Base-by-base conservation (phyloP, 2,329 filamentous ascomycete species). In the Colletotrichum somersetense region DNA sequence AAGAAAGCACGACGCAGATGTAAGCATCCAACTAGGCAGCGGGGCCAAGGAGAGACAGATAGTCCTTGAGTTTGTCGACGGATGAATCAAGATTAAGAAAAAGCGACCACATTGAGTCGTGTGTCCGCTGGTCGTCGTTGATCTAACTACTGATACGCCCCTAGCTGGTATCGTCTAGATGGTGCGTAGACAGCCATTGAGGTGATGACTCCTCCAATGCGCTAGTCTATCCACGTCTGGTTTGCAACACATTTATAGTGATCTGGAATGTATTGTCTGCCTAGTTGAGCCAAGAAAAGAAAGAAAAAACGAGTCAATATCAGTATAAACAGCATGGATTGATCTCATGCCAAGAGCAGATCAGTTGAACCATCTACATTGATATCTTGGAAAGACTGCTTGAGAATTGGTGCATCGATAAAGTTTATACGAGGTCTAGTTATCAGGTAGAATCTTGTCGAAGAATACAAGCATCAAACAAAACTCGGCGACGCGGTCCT, bases 401-500 rank as follows among this genome's bases (percentile, higher is more conserved):
- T 16, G 5, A 50, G 2, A 2, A 23, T 7, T 26, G 3, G 3
- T 5, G 0, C 1, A 14, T 16, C n/a, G n/a, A 11, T 2, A 1
- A 30, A 30, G 44, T n/a, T 16, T 14, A 42, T 6, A 42, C 1
- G 16, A 16, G 14, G 14, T 42, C 40, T 16, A 5, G 40, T 42
- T 42, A 16, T 42, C 30, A 30, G 30, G 12, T 5, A 14, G 38
- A 40, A 42, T 5, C 11, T 4, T 18, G 35, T 35, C 1, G 48
- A 46, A 10, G 11, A 5, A 7, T 5, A 18, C 14, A 42, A 8
- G 0, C 0, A 0, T 10, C 23, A 42, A 12, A 16, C 46, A 42
- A 61, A 12, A 16, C 23, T 23, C 26, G 26, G 26, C 26, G 16
- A 2, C 16, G 7, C 26, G 20, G 50, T 33, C 50, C 16, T 53